These are phyloP conservation scores for Teratosphaeria gauchensis DNA, from an alignment of 2,329 filamentous ascomycete genomes.

Conservation along the genomic window DNA sequence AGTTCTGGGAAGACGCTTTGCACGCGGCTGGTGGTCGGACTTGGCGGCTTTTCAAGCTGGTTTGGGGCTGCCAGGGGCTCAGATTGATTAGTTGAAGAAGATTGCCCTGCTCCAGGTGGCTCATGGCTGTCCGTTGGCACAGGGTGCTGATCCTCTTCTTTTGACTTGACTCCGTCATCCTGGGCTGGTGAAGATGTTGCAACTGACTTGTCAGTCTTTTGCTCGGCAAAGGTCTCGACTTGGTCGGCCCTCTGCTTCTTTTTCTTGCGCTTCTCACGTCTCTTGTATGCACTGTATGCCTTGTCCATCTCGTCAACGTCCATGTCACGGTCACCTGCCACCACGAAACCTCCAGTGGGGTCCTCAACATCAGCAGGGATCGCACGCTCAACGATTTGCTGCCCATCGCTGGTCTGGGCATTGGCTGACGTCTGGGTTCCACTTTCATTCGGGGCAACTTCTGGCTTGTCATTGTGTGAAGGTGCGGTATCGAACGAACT, in stretches of 20 bases:
- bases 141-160: not conserved
- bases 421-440: not conserved
- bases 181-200: not conserved
- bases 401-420: not conserved
- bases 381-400: not conserved
- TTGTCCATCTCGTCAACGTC: constrained; percentile 27
- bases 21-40: constrained; percentile 9
- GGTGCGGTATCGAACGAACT: not conserved
- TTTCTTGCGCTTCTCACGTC: constrained; percentile 22
- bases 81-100: not conserved
- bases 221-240: not conserved
- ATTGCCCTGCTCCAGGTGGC: not conserved
- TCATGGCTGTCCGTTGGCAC: not conserved
- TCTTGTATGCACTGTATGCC: constrained; percentile 24
- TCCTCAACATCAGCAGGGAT: not conserved
- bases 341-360: constrained; percentile 4
- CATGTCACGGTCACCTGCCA: constrained; percentile 17
- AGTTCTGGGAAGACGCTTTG: constrained; percentile 15
- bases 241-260: constrained; percentile 16
- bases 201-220: not conserved
- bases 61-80: not conserved
- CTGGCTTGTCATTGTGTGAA: not conserved
- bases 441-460: too few species aligned
- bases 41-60: not conserved
- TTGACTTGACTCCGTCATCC: not conserved